These are phyloP conservation scores for Prototheca cutis DNA, from an alignment of 163 green algal species.

Conservation along the genomic window DNA sequence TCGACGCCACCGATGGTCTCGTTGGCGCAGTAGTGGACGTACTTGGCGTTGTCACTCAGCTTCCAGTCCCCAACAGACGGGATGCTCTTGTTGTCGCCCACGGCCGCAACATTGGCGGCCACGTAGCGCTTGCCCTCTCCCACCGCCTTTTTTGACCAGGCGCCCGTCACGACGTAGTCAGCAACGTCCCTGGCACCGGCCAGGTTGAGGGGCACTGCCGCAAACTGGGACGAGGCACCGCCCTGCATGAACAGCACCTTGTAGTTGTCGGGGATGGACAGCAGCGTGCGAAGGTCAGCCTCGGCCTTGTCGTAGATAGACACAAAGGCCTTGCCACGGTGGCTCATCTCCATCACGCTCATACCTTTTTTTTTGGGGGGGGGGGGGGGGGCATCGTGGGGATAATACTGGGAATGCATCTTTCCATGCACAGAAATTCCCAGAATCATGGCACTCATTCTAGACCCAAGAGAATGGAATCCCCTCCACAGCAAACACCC, in stretches of 20 bases:
- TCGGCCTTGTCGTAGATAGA: constrained; percentile 83
- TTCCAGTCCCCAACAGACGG: constrained; percentile 66
- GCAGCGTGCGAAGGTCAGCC: constrained; percentile 78
- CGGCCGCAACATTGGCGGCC: constrained; percentile 79
- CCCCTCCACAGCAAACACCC: no score
- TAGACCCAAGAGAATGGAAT: no score
- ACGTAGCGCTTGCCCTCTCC: constrained; percentile 39
- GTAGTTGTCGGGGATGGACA: constrained; percentile 94
- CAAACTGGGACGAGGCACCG: constrained; percentile 88
- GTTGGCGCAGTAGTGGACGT: constrained; percentile 98
- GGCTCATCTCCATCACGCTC: constrained; percentile 98
- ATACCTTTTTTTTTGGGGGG: constrained; percentile 62
- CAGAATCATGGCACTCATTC: no score
- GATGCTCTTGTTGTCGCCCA: constrained; percentile 75
- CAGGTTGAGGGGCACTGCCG: constrained; percentile 93
- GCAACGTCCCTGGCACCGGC: constrained; percentile 52
- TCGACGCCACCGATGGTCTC: constrained; percentile 95
- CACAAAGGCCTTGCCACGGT: constrained; percentile 93
- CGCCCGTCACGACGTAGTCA: constrained; percentile 87
- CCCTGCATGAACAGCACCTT: constrained; percentile 80
- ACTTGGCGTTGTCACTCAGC: constrained; percentile 51
- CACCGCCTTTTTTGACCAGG: constrained; percentile 90
- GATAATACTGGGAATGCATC: no score
- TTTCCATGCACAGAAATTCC: no score
- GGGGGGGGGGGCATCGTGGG: no score